Conservation (phyloP, 1,284 basidiomycete species). For the Bjerkandera adusta region DNA sequence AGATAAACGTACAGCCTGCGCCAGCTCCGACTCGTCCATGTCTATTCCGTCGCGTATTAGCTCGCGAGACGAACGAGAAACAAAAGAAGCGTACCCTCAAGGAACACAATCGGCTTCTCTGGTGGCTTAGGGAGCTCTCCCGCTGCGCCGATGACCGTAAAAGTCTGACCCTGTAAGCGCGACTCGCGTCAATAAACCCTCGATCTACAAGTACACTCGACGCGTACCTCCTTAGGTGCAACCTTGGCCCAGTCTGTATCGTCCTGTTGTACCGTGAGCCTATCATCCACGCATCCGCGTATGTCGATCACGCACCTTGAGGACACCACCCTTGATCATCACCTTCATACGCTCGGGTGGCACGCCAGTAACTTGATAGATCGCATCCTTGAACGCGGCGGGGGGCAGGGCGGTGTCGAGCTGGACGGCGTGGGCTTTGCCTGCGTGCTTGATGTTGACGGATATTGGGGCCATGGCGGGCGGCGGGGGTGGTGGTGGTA, state of each 20-base stretch:
- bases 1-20: conserved; percentile 56
- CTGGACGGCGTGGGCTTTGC: conserved; percentile 68
- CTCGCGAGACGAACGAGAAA: too few relatives aligned
- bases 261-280: conserved; percentile 57
- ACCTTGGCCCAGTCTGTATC: conserved; percentile 85
- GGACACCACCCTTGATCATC: conserved; percentile 92
- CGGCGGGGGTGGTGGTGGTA: conserved; percentile 11
- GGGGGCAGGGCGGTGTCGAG: conserved; percentile 73
- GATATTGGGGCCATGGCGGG: conserved; percentile 55
- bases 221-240: conserved; percentile 70
- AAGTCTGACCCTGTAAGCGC: conserved; percentile 60
- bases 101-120: conserved; percentile 73
- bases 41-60: too few relatives aligned
- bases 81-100: conserved; percentile 54
- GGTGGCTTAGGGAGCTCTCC: conserved; percentile 91
- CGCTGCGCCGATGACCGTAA: conserved; percentile 91
- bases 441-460: conserved; percentile 91
- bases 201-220: conserved; percentile 1
- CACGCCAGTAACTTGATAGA: conserved; percentile 84
- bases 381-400: conserved; percentile 76
- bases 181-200: background rate
- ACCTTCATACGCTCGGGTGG: conserved; percentile 94
- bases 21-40: conserved; percentile 82
- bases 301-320: conserved; percentile 59
- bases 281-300: background rate